phyloP scores from a whole-genome alignment of 371 early-diverging fungal species.

The Rhizopus microsporus region DNA sequence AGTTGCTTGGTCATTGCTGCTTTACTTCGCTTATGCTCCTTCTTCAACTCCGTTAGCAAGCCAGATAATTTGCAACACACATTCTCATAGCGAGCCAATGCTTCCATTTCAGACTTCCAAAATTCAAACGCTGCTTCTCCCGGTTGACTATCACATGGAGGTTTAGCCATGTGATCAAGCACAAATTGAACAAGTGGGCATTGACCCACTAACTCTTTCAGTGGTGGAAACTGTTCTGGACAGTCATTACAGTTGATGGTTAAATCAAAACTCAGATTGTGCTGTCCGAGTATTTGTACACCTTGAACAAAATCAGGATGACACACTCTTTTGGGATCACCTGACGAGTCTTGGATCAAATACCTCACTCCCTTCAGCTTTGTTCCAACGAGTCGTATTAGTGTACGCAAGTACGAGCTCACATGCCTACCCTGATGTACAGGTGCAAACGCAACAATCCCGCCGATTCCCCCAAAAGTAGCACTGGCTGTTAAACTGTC shows the following conservation, averaged over 20 bases:
- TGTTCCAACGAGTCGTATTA: slow-evolving; percentile 23
- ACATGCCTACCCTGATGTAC: slow-evolving; percentile 40
- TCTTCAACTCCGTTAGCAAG: slow-evolving; percentile 34
- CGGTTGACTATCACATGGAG: slow-evolving; percentile 40
- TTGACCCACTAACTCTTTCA: slow-evolving; percentile 31
- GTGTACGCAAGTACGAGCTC: slow-evolving; percentile 26
- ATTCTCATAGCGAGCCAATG: slow-evolving; percentile 25
- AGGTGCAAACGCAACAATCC: slow-evolving; percentile 49
- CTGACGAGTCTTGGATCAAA: slow-evolving; percentile 36
- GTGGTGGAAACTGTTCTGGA: slow-evolving; percentile 46
- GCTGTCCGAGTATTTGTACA: slow-evolving; percentile 29
- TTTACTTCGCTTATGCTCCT: not conserved
- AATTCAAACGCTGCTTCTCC: slow-evolving; percentile 31
- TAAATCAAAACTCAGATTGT: slow-evolving; percentile 40
- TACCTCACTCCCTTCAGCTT: slow-evolving; percentile 40
- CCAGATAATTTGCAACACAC: slow-evolving; percentile 49
- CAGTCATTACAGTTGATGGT: slow-evolving; percentile 35
- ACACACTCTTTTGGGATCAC: slow-evolving; percentile 30
- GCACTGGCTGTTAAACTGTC: slow-evolving; percentile 13
- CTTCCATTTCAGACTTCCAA: slow-evolving; percentile 31
- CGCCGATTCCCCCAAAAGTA: slow-evolving; percentile 41
- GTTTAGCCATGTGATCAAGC: slow-evolving; percentile 53
- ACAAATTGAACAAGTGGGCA: slow-evolving; percentile 47
- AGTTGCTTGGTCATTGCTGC: slow-evolving; percentile 21
- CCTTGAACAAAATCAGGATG: slow-evolving; percentile 32